Percentiles rank a stretch among this genome's conserved stretches.
phyloP scores from a whole-genome alignment of 73 alveolate species.

The Tetrahymena elliotti region DNA sequence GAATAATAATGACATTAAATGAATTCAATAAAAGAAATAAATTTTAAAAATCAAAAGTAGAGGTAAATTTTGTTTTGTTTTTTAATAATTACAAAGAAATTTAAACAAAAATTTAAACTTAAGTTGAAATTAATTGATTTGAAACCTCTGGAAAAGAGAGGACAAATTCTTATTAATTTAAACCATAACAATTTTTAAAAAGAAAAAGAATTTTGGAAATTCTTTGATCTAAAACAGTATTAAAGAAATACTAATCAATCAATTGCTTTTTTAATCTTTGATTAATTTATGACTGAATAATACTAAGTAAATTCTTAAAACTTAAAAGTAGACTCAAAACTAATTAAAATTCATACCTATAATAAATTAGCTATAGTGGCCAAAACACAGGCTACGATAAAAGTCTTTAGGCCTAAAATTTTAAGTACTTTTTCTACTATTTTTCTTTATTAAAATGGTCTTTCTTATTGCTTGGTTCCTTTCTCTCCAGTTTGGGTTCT shows the following conservation, averaged over 20 bases:
- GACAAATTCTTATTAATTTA: no score
- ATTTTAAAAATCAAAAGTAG: not conserved
- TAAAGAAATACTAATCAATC: no score
- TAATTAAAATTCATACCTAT: not conserved
- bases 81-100: no score
- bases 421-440: not conserved
- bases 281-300: no score
- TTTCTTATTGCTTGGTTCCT: not conserved
- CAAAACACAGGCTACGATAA: not conserved
- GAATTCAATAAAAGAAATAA: not conserved
- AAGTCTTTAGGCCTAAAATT: not conserved
- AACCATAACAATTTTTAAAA: no score
- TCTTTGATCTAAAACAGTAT: no score
- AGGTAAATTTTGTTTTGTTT: not conserved
- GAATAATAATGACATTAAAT: not conserved
- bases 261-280: no score
- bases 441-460: not conserved
- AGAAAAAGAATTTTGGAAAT: no score
- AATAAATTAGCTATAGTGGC: not conserved
- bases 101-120: not conserved
- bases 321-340: not conserved
- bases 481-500: not conserved
- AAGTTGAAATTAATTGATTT: no score
- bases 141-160: no score
- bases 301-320: not conserved